phyloP scores from a whole-genome alignment of 768 basidiomycete species.

The Podaxis sp. region DNA sequence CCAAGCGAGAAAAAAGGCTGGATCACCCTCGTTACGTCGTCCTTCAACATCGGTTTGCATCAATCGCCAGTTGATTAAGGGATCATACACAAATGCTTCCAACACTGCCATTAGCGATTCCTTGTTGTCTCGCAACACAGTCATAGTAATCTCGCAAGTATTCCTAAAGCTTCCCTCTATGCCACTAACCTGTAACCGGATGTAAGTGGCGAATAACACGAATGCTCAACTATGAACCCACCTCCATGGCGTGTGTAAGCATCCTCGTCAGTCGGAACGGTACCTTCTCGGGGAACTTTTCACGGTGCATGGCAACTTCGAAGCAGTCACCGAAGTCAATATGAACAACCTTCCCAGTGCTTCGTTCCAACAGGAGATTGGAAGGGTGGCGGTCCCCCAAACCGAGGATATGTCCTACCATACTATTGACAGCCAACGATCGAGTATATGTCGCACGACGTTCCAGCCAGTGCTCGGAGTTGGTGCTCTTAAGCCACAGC shows the following conservation, averaged over 20 bases:
- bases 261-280: slow-evolving; percentile 98
- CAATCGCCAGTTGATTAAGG: slow-evolving; percentile 94
- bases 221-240: slow-evolving; percentile 25
- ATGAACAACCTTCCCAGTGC: slow-evolving; percentile 92
- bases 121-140: slow-evolving; percentile 92
- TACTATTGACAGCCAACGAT: slow-evolving; percentile 93
- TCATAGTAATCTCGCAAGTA: slow-evolving; percentile 98
- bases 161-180: slow-evolving; percentile 96
- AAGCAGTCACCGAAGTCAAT: slow-evolving; percentile 99
- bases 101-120: slow-evolving; percentile 99
- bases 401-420: slow-evolving; percentile 98
- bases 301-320: slow-evolving; percentile 95
- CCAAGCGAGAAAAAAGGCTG: not conserved
- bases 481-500: slow-evolving; percentile 91
- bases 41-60: slow-evolving; percentile 80
- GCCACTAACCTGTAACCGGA: slow-evolving; percentile 72
- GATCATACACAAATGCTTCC: slow-evolving; percentile 98
- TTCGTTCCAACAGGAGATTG: slow-evolving; percentile 87
- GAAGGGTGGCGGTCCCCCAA: slow-evolving; percentile 98
- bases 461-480: slow-evolving; percentile 98
- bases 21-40: slow-evolving; percentile 61
- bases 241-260: slow-evolving; percentile 99
- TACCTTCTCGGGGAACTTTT: slow-evolving; percentile 98
- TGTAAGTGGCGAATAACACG: slow-evolving; percentile 11
- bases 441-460: slow-evolving; percentile 93